Conservation (phyloP, 73 alveolate species). For the Paramecium octaurelia region DNA sequence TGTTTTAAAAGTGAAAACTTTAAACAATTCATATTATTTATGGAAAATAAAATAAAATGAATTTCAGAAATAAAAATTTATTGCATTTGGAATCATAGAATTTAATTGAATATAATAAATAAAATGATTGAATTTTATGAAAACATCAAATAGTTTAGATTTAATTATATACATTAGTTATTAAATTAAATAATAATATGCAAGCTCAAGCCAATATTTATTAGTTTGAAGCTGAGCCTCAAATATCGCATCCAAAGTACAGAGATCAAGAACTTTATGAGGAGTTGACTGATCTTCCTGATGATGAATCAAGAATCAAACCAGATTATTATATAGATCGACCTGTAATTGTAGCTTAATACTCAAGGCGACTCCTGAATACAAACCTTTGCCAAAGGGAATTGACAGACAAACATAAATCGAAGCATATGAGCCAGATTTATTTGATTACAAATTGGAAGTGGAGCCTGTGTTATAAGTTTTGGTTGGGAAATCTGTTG, state of each 20-base stretch:
- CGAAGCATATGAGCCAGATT: constrained; percentile 70
- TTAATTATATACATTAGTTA: not conserved
- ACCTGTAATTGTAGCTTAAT: constrained; percentile 64
- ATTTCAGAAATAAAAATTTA: too few relatives aligned
- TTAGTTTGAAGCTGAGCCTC: constrained; percentile 47
- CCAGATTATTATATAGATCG: constrained; percentile 90
- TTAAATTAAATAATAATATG: not conserved
- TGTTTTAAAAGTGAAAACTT: too few relatives aligned
- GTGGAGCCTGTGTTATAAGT: constrained; percentile 92
- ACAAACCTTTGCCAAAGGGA: constrained; percentile 86
- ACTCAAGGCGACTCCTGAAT: constrained; percentile 77
- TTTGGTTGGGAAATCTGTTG: constrained; percentile 86
- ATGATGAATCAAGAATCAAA: constrained; percentile 83
- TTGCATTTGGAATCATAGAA: too few relatives aligned
- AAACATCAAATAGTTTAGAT: not conserved
- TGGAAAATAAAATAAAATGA: too few relatives aligned
- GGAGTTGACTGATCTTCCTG: constrained; percentile 49
- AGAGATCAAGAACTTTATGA: constrained; percentile 37
- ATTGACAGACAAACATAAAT: constrained; percentile 88
- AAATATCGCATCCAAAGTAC: constrained; percentile 34
- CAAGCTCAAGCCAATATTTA: not conserved
- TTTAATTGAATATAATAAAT: too few relatives aligned
- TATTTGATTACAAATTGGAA: constrained; percentile 60
- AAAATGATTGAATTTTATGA: too few relatives aligned
- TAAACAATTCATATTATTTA: too few relatives aligned